Base-by-base conservation (phyloP, 352 stramenopile species). In the Globisporangium mamillatum region DNA sequence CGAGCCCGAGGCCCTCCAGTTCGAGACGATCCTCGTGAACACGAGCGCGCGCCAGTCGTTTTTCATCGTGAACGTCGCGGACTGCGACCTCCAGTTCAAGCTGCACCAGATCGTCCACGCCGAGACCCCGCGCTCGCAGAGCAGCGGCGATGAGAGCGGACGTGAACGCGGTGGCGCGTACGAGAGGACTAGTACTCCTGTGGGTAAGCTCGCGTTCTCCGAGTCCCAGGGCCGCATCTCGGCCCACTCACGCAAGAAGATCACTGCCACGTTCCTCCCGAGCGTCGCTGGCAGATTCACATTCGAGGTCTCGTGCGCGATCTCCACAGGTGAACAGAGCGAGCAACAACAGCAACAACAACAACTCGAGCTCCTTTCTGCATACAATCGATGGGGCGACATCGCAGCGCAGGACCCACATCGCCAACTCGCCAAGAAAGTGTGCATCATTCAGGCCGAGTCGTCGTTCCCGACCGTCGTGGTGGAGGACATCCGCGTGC, bases 401-500 rank as follows among this genome's bases (percentile, higher is more conserved):
- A 44, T 22, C 10, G 27, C 4, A 25, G 25, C 34, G 9, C 22
- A 22, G 14, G 63, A 63, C 14, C 7, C 48, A 10, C 14, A 38
- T 27, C 48, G 32, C 24, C 44, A 52, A 10, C 44, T 52, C 44
- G 9, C 18, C 18, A 52, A 52, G 18, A 50, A 52, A 12, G 72
- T 68, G 27, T 91, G 83, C 63, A 65, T 71, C n/a, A 78, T 95
- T 53, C 67, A 71, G 25, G 87, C 82, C 5, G 81, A 93, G 58
- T 88, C 92, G 10, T 95, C 90, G 1, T 98, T 98, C 57, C 91
- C 91, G 3, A 93, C 86, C 0, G 67, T 98, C 8, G 69, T 97
- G 22, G 88, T 98, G 64, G 74, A 94, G 27, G 89, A 97, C 60
- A 80, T 96, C 27, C 81, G 89, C 16, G 76, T 95, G 20, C 78